Evolutionary conservation across 129 eudicot genomes (phyloP).

Genomic region (Artemisia tridentata): DNA sequence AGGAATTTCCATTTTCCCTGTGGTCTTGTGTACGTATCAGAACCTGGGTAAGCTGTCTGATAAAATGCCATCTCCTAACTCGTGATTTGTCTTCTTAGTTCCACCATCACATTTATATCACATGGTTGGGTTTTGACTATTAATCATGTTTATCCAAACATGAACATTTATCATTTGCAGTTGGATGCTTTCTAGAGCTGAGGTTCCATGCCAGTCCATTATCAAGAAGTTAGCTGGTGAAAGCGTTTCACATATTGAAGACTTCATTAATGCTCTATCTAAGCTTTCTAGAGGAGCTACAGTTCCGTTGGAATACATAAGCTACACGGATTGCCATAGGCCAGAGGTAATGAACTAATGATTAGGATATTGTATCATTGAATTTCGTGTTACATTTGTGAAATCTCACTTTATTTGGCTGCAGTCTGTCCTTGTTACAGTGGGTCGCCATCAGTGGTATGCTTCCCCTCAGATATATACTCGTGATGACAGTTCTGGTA

Average conservation of each 20-base stretch:
- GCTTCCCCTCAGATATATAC: conserved; percentile 84
- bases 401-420: conserved; percentile 4
- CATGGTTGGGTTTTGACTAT: conserved; percentile 1
- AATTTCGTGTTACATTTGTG: too few relatives aligned
- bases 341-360: neutral
- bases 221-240: conserved; percentile 81
- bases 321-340: conserved; percentile 78
- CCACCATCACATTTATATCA: neutral
- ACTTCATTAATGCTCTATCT: conserved; percentile 69
- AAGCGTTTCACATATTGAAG: conserved; percentile 66
- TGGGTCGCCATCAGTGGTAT: conserved; percentile 94
- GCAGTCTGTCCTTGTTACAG: conserved; percentile 91
- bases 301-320: conserved; percentile 83
- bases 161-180: conserved; percentile 33
- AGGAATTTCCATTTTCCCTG: conserved; percentile 87
- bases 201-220: conserved; percentile 93
- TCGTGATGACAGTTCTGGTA: conserved; percentile 80
- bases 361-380: too few relatives aligned
- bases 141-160: neutral
- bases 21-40: conserved; percentile 95
- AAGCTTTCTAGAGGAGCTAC: conserved; percentile 80
- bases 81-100: conserved; percentile 8
- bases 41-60: conserved; percentile 68
- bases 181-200: conserved; percentile 87
- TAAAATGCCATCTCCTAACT: neutral